phyloP scores from a whole-genome alignment of 2,329 filamentous ascomycete genomes.

The Hypomyces rosellus region DNA sequence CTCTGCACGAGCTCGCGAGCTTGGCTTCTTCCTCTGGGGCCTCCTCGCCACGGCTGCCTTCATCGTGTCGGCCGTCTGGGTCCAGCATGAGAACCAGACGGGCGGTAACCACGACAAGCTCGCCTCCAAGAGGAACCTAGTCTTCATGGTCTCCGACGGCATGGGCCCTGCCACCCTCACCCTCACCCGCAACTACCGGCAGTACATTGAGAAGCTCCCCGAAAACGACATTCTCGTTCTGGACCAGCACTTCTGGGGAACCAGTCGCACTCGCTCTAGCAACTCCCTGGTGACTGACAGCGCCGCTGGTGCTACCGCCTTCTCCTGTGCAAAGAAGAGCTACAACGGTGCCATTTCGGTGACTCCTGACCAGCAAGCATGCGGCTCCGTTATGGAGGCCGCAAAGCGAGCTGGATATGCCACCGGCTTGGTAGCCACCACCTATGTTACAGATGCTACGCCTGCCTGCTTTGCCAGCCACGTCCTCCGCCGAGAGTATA shows the following conservation, averaged over 20 bases:
- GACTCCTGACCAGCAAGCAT: slow-evolving; percentile 76
- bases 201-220: slow-evolving; percentile 67
- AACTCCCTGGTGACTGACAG: slow-evolving; percentile 88
- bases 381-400: slow-evolving; percentile 87
- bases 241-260: slow-evolving; percentile 85
- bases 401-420: slow-evolving; percentile 87
- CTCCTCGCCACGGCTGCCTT: slow-evolving; percentile 71
- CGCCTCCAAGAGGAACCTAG: slow-evolving; percentile 76
- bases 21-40: slow-evolving; percentile 76
- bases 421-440: slow-evolving; percentile 92
- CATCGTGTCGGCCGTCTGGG: slow-evolving; percentile 70
- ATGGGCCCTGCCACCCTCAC: slow-evolving; percentile 93
- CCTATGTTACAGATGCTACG: slow-evolving; percentile 89
- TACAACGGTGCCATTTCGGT: slow-evolving; percentile 97
- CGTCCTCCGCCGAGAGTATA: slow-evolving; percentile 70
- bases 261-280: slow-evolving; percentile 77
- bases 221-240: slow-evolving; percentile 69
- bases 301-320: slow-evolving; percentile 94
- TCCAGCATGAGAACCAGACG: slow-evolving; percentile 62
- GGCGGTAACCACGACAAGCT: slow-evolving; percentile 26
- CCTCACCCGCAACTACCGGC: slow-evolving; percentile 79
- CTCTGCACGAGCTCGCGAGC: slow-evolving; percentile 54
- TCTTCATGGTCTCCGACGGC: slow-evolving; percentile 99
- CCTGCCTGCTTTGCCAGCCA: slow-evolving; percentile 93
- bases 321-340: slow-evolving; percentile 86